phyloP scores from a whole-genome alignment of 1,284 basidiomycete species.

The Leccinum solheimii region DNA sequence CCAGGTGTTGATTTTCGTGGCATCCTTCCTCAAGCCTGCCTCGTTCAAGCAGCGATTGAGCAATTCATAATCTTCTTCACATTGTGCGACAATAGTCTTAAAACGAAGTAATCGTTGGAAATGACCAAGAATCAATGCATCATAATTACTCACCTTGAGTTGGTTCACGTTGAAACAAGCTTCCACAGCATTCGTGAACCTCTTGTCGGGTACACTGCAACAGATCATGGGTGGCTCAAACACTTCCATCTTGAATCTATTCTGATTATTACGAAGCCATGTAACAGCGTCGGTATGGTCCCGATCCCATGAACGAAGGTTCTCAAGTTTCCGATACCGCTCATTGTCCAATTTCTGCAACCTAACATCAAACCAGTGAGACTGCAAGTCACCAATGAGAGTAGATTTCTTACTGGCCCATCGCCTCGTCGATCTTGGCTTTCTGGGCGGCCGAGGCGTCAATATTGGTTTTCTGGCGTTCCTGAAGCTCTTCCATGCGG shows the following conservation, averaged over 20 bases:
- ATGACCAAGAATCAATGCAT: neutral
- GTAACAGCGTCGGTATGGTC: constrained; percentile 67
- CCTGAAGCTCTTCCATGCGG: constrained; percentile 40
- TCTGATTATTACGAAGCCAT: constrained; percentile 75
- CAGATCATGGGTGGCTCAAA: constrained; percentile 82
- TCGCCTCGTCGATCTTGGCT: constrained; percentile 34
- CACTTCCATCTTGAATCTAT: constrained; percentile 77
- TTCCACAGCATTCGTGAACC: constrained; percentile 75
- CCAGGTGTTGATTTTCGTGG: constrained; percentile 61
- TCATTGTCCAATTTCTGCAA: constrained; percentile 61
- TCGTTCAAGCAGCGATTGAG: constrained; percentile 72
- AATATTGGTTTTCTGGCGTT: constrained; percentile 39
- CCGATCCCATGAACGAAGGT: constrained; percentile 50
- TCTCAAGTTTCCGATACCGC: constrained; percentile 57
- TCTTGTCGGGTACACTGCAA: constrained; percentile 66
- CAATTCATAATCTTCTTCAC: constrained; percentile 77
- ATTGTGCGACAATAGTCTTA: constrained; percentile 87
- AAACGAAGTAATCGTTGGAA: constrained; percentile 1
- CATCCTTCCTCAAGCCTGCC: constrained; percentile 51
- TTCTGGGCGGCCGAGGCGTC: constrained; percentile 39
- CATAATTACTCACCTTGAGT: constrained; percentile 55
- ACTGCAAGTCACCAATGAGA: constrained; percentile 12
- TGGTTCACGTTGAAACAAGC: constrained; percentile 61
- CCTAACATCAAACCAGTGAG: constrained; percentile 38
- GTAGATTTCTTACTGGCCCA: constrained; percentile 23